Conservation (phyloP, 768 basidiomycete genomes). For the Mycena epipterygia region DNA sequence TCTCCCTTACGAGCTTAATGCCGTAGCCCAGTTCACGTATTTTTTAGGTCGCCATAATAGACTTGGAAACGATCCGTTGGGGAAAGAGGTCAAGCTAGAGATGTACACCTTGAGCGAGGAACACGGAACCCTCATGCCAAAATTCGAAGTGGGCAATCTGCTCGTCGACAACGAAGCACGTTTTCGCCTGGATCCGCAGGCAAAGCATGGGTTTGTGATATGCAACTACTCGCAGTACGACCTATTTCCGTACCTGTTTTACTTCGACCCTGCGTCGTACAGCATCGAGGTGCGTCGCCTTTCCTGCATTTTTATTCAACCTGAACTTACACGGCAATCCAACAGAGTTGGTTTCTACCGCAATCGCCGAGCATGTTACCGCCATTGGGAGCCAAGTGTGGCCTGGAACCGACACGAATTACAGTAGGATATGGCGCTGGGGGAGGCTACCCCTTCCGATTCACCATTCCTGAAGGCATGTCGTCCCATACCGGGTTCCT, state of each 20-base stretch:
- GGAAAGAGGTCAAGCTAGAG: conserved; percentile 18
- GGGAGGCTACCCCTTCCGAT: conserved; percentile 36
- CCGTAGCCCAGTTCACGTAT: conserved; percentile 29
- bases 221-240: conserved; percentile 28
- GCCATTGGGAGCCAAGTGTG: conserved; percentile 6
- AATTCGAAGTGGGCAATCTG: conserved; percentile 20
- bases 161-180: conserved; percentile 16
- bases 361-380: conserved; percentile 7
- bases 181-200: conserved; percentile 14
- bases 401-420: conserved; percentile 12
- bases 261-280: conserved; percentile 33
- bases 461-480: conserved; percentile 47
- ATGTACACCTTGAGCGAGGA: conserved; percentile 26
- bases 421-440: conserved; percentile 30
- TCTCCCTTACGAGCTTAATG: conserved; percentile 24
- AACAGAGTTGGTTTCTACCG: conserved; percentile 32
- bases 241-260: conserved; percentile 33
- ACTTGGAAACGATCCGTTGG: conserved; percentile 1
- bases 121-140: conserved; percentile 20
- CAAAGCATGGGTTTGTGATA: conserved; percentile 32
- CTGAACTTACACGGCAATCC: not conserved
- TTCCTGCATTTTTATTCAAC: not conserved
- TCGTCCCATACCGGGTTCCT: conserved; percentile 58
- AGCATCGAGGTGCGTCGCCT: conserved; percentile 33
- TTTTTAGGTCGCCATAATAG: conserved; percentile 23